A percentile compares a stretch with the other conserved stretches of the same genome.
phyloP scores from a whole-genome alignment of 2,329 filamentous ascomycete species.

The Phyllosticta paracitricarpa region DNA sequence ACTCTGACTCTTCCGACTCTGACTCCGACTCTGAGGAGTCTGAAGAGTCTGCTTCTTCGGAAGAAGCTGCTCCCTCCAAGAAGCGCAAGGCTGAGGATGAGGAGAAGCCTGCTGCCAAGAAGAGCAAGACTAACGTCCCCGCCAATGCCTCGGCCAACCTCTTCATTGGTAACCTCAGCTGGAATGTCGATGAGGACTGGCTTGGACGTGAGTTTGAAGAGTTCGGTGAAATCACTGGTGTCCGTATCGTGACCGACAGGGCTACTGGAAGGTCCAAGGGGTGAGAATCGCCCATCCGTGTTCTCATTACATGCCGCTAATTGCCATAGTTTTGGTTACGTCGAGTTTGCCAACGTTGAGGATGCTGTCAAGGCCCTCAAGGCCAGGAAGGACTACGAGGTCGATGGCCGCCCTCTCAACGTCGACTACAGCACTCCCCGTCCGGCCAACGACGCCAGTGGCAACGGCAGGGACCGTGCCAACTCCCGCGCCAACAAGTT shows the following conservation, averaged over 20 bases:
- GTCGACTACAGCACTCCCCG: conserved; percentile 67
- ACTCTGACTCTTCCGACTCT: conserved; percentile 6
- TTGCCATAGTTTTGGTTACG: conserved; percentile 63
- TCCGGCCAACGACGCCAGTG: conserved; percentile 38
- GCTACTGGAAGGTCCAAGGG: conserved; percentile 75
- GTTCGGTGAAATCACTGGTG: conserved; percentile 61
- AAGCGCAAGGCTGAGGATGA: conserved; percentile 57
- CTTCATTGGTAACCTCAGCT: conserved; percentile 84
- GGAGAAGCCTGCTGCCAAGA: conserved; percentile 49
- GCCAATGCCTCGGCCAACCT: conserved; percentile 52
- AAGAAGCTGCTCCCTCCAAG: conserved; percentile 41
- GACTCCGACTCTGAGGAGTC: conserved; percentile 12
- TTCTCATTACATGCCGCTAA: conserved; percentile 18
- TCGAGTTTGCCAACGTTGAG: conserved; percentile 65
- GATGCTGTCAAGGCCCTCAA: conserved; percentile 63
- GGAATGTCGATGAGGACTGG: conserved; percentile 78
- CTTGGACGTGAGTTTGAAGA: conserved; percentile 72
- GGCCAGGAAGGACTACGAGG: conserved; percentile 62
- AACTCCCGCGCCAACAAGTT: conserved; percentile 54
- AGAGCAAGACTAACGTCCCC: conserved; percentile 51
- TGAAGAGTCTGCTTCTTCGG: conserved; percentile 24
- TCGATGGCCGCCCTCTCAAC: conserved; percentile 67
- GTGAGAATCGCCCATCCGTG: conserved; percentile 28
- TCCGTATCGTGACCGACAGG: conserved; percentile 76
- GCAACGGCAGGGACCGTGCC: conserved; percentile 31